Base-by-base conservation (phyloP, 805 yeast genomes). In the Candida argentea region DNA sequence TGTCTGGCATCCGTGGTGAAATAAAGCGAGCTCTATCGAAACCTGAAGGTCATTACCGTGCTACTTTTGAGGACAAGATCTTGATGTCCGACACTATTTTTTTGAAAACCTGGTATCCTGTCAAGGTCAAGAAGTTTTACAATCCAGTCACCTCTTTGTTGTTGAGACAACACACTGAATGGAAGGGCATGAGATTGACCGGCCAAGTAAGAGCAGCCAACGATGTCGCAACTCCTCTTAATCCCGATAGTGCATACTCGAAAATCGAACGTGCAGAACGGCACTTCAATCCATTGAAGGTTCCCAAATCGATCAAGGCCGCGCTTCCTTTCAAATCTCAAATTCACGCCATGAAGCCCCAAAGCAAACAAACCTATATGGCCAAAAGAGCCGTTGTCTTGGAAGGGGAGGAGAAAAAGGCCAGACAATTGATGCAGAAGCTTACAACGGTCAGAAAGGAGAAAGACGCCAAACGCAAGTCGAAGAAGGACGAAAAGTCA, bases 141-240 rank as follows among this genome's bases (percentile, higher is more conserved):
- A 93, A 91, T 49, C 97, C 97, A 2, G 97, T 91, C 13, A 82
- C 96, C 0, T 91, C 98, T 2, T 63, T 89, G 48, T 65, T 93
- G 43, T 55, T 87, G 33, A 49, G 61, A 20, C 73, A 85, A 40
- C 91, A 91, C 57, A 63, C 67, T 18, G 83, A 83, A 45, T 91
- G 99, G 99, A 72, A 72, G 46, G 99, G 99, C 37, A 86, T 91
- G 94, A 73, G 94, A 48, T 65, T 89, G 36, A 91, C 96, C 1
- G 98, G 98, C 33, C 80, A 80, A 44, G 86, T 91, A 24, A 73
- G 98, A 45, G 89, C 91, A 14, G 93, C 70, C 14, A 53, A 67
- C 40, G 70, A 67, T 21, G 46, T 85, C 26, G 73, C 69, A 13
- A 73, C 91, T 1, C 89, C 89, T 26, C 55, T 48, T 39, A 46